Base-by-base conservation (phyloP, 192 early-diverging fungal genomes). In the Coemansia brasiliensis region DNA sequence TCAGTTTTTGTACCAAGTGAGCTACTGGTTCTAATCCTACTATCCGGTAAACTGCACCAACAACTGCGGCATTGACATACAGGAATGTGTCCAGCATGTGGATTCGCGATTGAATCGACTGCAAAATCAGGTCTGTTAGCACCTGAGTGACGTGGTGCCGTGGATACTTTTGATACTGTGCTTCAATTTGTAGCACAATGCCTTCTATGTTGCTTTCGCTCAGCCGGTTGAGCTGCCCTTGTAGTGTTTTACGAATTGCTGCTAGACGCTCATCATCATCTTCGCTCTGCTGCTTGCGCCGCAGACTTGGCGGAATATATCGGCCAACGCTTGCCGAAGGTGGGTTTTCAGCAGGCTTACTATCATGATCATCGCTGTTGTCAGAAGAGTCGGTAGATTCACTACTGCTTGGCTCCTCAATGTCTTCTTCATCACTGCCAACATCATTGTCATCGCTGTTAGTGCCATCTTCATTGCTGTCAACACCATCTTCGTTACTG, bases 11-110 rank as follows among this genome's bases (percentile, higher is more conserved):
- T 26, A 92, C 82, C 58, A 93, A 79, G 64, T 88, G 80, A 1
- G 92, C 85, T 26, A 85, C 88, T 62, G 96, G 90, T 63, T 98
- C 96, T 54, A 91, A 80, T 20, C 96, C 96, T 41, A 94, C 75
- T 5, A 88, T 67, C 25, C 89, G 85, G 59, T 88, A 90, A 4
- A 98, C 79, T 46, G 85, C 83, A 0, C 88, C 89, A 1, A 96
- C 83, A 18, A 96, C 83, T 3, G 92, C 88, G 1, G 94, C 94
- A 63, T 96, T 96, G 13, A 91, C 84, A 40, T 88, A 86, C 43
- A 94, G 83, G 73, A 96, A 96, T 0, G 93, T 91, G 69, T 94
- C 94, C 18, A 95, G 84, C 60, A 98, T 73, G 69, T 93, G 92
- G 50, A 88, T 81, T 55, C 89, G 91, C 59, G 90, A 88, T 18